Evolutionary conservation across 306 rosid species (phyloP).

Genomic region (Castanospermum australe): DNA sequence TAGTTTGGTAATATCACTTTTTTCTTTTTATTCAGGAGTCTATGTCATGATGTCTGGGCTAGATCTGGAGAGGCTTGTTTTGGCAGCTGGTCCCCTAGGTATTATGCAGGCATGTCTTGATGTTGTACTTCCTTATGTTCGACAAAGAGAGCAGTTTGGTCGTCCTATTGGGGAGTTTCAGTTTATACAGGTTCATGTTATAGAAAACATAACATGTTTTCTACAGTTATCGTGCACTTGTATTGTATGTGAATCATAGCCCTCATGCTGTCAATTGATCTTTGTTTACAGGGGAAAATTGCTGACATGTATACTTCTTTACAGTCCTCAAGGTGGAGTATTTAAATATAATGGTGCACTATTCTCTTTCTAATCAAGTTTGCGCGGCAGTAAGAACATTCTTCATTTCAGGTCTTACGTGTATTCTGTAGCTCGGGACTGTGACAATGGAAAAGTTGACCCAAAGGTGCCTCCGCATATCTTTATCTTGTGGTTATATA

Average conservation of each 20-base stretch:
- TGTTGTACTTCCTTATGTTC: constrained; percentile 82
- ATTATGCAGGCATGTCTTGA: constrained; percentile 97
- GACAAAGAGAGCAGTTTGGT: constrained; percentile 94
- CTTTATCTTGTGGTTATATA: not conserved
- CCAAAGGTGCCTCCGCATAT: constrained; percentile 62
- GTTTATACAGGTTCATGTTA: constrained; percentile 74
- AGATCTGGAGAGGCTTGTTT: constrained; percentile 95
- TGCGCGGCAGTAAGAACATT: constrained; percentile 25
- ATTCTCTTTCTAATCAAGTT: not conserved
- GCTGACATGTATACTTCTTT: constrained; percentile 94
- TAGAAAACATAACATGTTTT: constrained; percentile 13
- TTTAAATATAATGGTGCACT: constrained; percentile 20
- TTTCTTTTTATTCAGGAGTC: constrained; percentile 66
- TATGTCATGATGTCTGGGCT: constrained; percentile 97
- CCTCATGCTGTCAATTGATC: constrained; percentile 18
- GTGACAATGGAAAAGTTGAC: constrained; percentile 77
- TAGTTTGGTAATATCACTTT: not conserved
- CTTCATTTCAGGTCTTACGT: constrained; percentile 74
- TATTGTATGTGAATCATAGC: not conserved
- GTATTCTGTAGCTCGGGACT: constrained; percentile 95
- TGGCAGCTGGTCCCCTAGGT: constrained; percentile 88
- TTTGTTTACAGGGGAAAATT: constrained; percentile 71
- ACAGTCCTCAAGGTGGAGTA: constrained; percentile 82
- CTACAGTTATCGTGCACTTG: not conserved
- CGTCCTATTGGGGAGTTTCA: constrained; percentile 97